Percentiles rank a stretch among this genome's conserved stretches.
Conservation (phyloP, 1,284 basidiomycete genomes). For the Sporisorium graminicola region DNA sequence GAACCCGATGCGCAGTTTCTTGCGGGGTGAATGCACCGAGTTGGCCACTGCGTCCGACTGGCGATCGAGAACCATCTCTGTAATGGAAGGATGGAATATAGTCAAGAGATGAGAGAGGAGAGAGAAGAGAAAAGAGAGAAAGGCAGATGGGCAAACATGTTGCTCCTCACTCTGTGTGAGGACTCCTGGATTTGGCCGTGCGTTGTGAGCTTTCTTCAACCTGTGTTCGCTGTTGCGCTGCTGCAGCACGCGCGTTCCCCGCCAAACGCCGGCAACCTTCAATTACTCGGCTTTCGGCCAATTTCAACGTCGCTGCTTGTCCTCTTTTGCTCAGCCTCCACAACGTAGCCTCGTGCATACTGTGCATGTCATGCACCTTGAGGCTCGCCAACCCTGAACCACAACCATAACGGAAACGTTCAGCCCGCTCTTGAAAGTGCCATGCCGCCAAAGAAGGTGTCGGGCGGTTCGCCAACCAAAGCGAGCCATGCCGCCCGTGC, state of each 20-base stretch:
- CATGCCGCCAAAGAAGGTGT: constrained; percentile 38
- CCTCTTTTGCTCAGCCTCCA: constrained; percentile 25
- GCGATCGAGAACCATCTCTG: constrained; percentile 34
- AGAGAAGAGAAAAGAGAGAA: background rate
- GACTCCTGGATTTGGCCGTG: constrained; percentile 7
- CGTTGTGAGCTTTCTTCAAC: background rate
- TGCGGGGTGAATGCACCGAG: constrained; percentile 46
- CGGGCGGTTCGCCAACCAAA: constrained; percentile 34
- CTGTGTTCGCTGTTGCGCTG: background rate
- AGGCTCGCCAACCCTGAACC: background rate
- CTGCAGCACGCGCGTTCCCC: constrained; percentile 15
- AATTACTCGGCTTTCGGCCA: constrained; percentile 19
- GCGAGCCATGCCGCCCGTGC: constrained; percentile 40
- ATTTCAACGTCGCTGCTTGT: background rate
- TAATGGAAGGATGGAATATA: background rate
- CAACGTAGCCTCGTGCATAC: background rate
- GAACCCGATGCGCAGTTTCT: constrained; percentile 78
- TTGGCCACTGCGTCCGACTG: constrained; percentile 50
- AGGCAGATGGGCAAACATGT: no score
- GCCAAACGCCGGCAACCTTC: constrained; percentile 19
- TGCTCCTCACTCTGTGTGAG: background rate
- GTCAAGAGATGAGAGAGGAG: background rate
- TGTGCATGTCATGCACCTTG: background rate
- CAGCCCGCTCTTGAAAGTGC: no score
- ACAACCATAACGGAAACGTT: background rate